These are phyloP conservation scores for Lyophyllum decastes DNA, from an alignment of 768 basidiomycete genomes.

Conservation along the genomic window DNA sequence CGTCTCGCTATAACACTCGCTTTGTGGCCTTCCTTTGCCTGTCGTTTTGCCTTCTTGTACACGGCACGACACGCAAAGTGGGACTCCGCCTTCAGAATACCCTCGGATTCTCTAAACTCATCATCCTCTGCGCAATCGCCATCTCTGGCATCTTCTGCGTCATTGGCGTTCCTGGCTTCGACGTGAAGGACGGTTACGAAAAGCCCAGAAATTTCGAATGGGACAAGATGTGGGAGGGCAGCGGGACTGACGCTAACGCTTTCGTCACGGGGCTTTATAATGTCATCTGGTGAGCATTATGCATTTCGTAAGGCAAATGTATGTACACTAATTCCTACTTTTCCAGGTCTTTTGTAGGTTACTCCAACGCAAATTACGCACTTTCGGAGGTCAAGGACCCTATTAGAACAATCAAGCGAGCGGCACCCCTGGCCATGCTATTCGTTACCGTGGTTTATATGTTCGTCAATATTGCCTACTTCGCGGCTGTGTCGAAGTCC, in stretches of 20 bases:
- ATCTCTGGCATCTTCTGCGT: constrained; percentile 56
- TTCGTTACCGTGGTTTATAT: constrained; percentile 63
- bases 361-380: constrained; percentile 74
- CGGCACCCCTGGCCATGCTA: constrained; percentile 66
- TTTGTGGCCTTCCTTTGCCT: constrained; percentile 55
- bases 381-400: constrained; percentile 73
- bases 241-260: constrained; percentile 53
- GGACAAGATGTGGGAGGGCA: constrained; percentile 66
- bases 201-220: constrained; percentile 60
- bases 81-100: constrained; percentile 66
- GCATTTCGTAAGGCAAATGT: neutral
- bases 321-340: neutral
- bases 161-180: constrained; percentile 47
- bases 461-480: constrained; percentile 71
- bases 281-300: constrained; percentile 59
- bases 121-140: constrained; percentile 52
- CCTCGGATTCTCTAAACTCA: constrained; percentile 63
- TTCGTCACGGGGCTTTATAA: constrained; percentile 67
- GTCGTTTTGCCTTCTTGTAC: constrained; percentile 57
- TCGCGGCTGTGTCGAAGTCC: constrained; percentile 68
- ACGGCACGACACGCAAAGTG: constrained; percentile 52
- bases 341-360: constrained; percentile 71
- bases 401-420: constrained; percentile 67
- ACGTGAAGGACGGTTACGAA: constrained; percentile 50
- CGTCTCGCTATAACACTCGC: constrained; percentile 49